Evolutionary conservation across 805 yeast genomes (phyloP).

Genomic region (Naumovozyma dairenensis): DNA sequence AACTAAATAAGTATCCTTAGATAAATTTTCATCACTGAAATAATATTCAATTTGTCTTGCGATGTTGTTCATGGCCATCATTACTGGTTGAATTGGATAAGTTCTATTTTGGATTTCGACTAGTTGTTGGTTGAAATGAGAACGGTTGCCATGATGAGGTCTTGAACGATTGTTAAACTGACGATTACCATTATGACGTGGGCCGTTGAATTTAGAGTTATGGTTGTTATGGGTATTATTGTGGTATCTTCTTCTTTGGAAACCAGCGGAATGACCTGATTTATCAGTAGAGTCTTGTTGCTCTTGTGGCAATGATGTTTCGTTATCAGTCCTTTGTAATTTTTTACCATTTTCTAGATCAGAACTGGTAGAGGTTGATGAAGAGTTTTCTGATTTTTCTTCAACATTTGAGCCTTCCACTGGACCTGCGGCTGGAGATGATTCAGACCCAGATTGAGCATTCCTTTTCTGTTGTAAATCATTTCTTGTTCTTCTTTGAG

Average conservation of each 20-base stretch:
- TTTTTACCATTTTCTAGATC: constrained; percentile 1
- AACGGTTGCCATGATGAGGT: constrained; percentile 4
- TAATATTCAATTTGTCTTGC: constrained; percentile 75
- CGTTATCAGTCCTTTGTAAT: constrained; percentile 1
- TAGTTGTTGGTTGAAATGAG: constrained; percentile 16
- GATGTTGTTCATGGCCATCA: constrained; percentile 25
- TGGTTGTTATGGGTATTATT: constrained; percentile 10
- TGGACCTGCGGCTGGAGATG: constrained; percentile 1
- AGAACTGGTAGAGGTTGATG: background rate
- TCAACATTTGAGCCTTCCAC: constrained; percentile 4
- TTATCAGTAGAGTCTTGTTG: constrained; percentile 2
- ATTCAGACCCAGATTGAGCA: constrained; percentile 1
- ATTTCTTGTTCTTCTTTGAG: constrained; percentile 7
- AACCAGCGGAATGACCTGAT: constrained; percentile 3
- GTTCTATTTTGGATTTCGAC: constrained; percentile 13
- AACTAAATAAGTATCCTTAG: constrained; percentile 76
- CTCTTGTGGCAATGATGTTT: constrained; percentile 2
- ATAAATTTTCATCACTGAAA: constrained; percentile 76
- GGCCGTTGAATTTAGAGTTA: constrained; percentile 5
- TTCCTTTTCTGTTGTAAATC: constrained; percentile 4
- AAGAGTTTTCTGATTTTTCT: constrained; percentile 3
- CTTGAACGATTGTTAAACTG: constrained; percentile 4
- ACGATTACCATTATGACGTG: constrained; percentile 1
- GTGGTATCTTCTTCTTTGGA: constrained; percentile 18
- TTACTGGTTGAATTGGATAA: constrained; percentile 17